Base-by-base conservation (phyloP, 148 eudicot species). In the Spergularia marina region DNA sequence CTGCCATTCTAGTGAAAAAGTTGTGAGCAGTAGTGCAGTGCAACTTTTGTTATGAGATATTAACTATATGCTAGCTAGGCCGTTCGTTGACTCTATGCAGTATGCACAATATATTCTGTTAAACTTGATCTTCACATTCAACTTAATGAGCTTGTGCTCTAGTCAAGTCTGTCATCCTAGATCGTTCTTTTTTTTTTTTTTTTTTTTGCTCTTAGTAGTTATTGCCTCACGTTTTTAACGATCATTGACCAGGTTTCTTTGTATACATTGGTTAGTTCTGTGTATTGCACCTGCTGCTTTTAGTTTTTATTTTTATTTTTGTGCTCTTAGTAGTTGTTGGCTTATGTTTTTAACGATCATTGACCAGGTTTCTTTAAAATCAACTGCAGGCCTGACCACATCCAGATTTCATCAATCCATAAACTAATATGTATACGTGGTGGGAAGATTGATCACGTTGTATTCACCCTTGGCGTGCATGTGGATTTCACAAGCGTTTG, bases 341-440 rank as follows among this genome's bases (percentile, higher is more conserved):
- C n/a, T n/a, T n/a, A 30, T 30, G 34, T 30, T 30, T 30, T 30
- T 2, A 30, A 2, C 34, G 47, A 34, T 60, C 61, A 12, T 70
- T 58, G 12, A 61, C 62, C 70, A 78, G 65, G 66, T 69, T 30
- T 12, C 68, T 61, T 65, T 67, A 20, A 67, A 56, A 73, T 47
- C 59, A 56, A 14, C 55, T 34, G 76, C 51, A 36, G 77, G 54
- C 16, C n/a, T 21, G 64, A 8, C 39, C 51, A 66, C n/a, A 66
- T 23, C 49, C 11, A 41, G 55, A 54, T 52, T 79, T 44, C 69
- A 54, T 57, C 21, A 56, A 54, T 59, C 61, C 63, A 10, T 39
- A 70, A 51, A 61, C 74, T 30, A 2, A 2, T 30, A 69, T 52
- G 41, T 40, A 23, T 52, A 59, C 13, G 20, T 15, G 21, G n/a